Evolutionary conservation across 2,329 filamentous ascomycete species (phyloP), one percentile per base, ranked within the genome.

Genomic region (Microcera coccophila): DNA sequence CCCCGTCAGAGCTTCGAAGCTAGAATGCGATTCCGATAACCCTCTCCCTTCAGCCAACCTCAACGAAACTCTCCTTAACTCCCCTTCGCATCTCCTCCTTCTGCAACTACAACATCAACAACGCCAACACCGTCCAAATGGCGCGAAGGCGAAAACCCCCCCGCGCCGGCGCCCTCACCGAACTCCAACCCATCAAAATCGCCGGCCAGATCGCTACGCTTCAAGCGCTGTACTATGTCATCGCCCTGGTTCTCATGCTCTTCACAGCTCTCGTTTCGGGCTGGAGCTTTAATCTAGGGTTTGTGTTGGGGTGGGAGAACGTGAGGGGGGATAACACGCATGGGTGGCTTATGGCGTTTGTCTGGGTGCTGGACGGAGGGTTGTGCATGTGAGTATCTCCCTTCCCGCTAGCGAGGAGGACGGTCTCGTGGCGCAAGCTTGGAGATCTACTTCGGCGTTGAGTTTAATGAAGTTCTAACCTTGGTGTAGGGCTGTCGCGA

Each of bases 401-500:
- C 29, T 37, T 45, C 12, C 9, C 7, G n/a, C 49, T 52, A 32
- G 58, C 41, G 24, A 16, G 22, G 22, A 26, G 22, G 7, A 12
- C 22, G 22, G n/a, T n/a, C 22, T 26, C 22, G 22, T 26, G 22
- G 12, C 12, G 22, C 22, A 7, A 26, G 22, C 22, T 26, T 26
- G 22, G 12, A 26, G 22, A 7, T 26, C 7, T 26, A 26, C 22
- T 12, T 26, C n/a, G n/a, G n/a, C n/a, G n/a, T n/a, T n/a, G n/a
- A n/a, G n/a, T n/a, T n/a, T n/a, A n/a, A n/a, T n/a, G n/a, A n/a
- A n/a, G n/a, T n/a, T n/a, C n/a, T n/a, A n/a, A n/a, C n/a, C n/a
- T n/a, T n/a, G 4, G 38, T 16, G 5, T 31, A 97, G 91, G 62
- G 81, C 88, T 32, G 81, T 94, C 45, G 86, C 89, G 32, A 84